phyloP scores from a whole-genome alignment of 148 eudicot genomes.

The Diospyros kaki region DNA sequence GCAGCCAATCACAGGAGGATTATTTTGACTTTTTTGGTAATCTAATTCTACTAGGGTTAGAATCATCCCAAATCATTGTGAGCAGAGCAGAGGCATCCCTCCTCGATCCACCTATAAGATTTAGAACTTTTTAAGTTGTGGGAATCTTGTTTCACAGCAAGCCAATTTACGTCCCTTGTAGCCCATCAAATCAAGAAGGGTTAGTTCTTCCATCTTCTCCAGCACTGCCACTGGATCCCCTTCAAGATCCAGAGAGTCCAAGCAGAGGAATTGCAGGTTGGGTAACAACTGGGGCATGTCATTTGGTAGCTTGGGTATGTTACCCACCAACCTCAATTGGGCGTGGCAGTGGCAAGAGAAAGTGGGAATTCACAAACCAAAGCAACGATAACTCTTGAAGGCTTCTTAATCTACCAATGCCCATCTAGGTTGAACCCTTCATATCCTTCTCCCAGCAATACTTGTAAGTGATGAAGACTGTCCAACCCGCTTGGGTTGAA shows the following conservation, averaged over 20 bases:
- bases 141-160: not conserved
- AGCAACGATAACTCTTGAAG: not conserved
- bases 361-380: not conserved
- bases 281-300: not conserved
- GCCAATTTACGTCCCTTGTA: not conserved
- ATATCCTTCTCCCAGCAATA: not conserved
- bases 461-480: not conserved
- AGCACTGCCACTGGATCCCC: not conserved
- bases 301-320: not conserved
- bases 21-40: too few species aligned
- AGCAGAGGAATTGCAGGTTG: not conserved
- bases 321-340: not conserved
- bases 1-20: too few species aligned
- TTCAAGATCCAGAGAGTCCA: fast-evolving
- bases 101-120: constrained; percentile 3
- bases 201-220: constrained; percentile 6
- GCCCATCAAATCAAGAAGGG: not conserved
- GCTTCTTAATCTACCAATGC: not conserved
- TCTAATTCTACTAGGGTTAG: too few species aligned
- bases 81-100: constrained; percentile 8
- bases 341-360: not conserved
- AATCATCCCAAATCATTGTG: too few species aligned
- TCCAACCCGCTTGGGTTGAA: not conserved
- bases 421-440: not conserved
- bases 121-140: not conserved